Evolutionary conservation across 2,329 filamentous ascomycete genomes (phyloP).

Genomic region (Moelleriella libera): DNA sequence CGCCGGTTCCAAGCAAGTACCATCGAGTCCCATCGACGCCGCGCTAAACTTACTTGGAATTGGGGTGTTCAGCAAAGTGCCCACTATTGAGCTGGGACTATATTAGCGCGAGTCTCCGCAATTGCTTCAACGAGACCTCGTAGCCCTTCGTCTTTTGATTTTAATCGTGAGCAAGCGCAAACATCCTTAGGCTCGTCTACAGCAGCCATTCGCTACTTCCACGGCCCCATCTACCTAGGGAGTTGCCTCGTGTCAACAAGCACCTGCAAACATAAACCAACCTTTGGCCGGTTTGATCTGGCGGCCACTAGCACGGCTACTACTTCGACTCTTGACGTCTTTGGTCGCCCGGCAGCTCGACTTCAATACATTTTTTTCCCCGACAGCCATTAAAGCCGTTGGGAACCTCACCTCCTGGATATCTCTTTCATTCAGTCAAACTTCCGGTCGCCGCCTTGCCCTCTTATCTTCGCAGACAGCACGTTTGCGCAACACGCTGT

Average conservation of each 20-base stretch:
- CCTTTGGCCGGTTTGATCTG: slow-evolving; percentile 3
- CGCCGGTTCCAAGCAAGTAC: slow-evolving; percentile 2
- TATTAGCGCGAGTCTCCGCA: slow-evolving; percentile 25
- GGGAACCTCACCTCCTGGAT: neutral
- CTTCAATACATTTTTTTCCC: neutral
- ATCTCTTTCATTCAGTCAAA: neutral
- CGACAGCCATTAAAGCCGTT: neutral
- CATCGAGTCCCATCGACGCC: slow-evolving; percentile 11
- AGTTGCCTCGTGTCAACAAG: slow-evolving; percentile 4
- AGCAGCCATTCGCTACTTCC: slow-evolving; percentile 9
- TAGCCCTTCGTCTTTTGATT: slow-evolving; percentile 11
- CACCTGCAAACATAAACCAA: slow-evolving; percentile 3
- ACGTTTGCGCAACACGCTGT: too few species aligned
- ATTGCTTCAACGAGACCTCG: slow-evolving; percentile 15
- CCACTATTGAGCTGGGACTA: slow-evolving; percentile 18
- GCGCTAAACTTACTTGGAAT: slow-evolving; percentile 21
- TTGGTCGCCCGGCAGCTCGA: neutral
- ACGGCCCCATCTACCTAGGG: slow-evolving; percentile 5
- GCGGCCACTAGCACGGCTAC: slow-evolving; percentile 4
- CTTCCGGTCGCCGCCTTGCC: too few species aligned
- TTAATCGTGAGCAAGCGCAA: slow-evolving; percentile 11
- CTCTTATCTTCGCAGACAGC: too few species aligned
- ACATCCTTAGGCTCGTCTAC: slow-evolving; percentile 8
- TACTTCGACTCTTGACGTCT: slow-evolving; percentile 1
- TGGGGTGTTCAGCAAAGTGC: slow-evolving; percentile 16